Evolutionary conservation across 2,329 filamentous ascomycete species (phyloP), one percentile per base, ranked within the genome.

Genomic region (Mycocentrospora acerina): DNA sequence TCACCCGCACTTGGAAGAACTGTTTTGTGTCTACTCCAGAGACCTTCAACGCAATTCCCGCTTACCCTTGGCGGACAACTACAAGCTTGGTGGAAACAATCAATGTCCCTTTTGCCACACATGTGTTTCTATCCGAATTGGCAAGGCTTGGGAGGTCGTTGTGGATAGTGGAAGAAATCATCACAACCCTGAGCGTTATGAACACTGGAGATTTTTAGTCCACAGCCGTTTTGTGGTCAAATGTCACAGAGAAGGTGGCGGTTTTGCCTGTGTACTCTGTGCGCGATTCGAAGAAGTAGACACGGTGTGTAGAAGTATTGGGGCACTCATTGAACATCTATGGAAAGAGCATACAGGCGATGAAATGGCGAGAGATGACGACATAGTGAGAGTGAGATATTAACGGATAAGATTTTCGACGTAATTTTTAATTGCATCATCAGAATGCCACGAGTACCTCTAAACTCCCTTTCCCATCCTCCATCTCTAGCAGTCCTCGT

Each of bases 11-110:
- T 16, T 30, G 4, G 41, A 35, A 7, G 41, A 46, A 2, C 47
- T 66, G 3, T 66, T 59, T 40, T 66, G 63, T 32, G 32, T 57
- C 12, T 66, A 64, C 30, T 59, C 63, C 3, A 51, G 48, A 17
- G 57, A 62, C 25, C 55, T 66, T 7, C 63, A 66, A 36, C 29
- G 38, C 11, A 35, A 52, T 29, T 24, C 37, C 0, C 31, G 37
- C 9, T 48, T 59, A 7, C 55, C 59, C 2, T 41, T 66, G 2
- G 43, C 54, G 6, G 40, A 57, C 22, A 43, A 47, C 30, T 66
- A 57, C 48, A 46, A 46, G 13, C 13, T 33, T 1, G 46, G 51
- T 2, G 60, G 60, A 9, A 42, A 55, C 22, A 53, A 47, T 10
- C 42, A 44, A 9, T 66, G 63, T 37, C 63, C 62, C 1, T 61